Evolutionary conservation across 768 basidiomycete genomes (phyloP), one percentile per base, ranked within the genome.

Genomic region (Hypholoma sublateritium): DNA sequence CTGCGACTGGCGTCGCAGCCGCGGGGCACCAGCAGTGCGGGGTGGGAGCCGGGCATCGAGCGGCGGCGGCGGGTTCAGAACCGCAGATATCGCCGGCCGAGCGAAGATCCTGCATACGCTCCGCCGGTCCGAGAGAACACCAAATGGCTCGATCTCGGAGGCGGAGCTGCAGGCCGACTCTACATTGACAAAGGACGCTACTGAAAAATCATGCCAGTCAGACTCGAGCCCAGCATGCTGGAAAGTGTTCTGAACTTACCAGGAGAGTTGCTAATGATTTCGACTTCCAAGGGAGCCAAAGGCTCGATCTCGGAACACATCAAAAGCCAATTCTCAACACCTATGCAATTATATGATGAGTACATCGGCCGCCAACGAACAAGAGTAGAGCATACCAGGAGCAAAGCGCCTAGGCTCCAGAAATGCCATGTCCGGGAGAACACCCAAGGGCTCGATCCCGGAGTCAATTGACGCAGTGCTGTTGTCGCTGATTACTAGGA

Each of bases 271-370:
- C 5, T 14, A 13, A 41, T 17, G 39, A 41, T 17, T 41, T 41
- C 39, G 5, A 41, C 17, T 14, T 41, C 39, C 39, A 41, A 13
- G 17, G 39, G 39, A 17, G 39, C 51, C 56, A n/a, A 25, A 35
- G 59, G 59, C 55, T 57, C 56, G 53, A 60, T 53, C 46, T 50
- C 50, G 35, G 54, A 45, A 12, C 42, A 19, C 12, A 21, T 24
- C 36, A 22, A 39, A 16, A 41, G 39, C 39, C 39, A 41, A 41
- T 41, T 41, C 39, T 41, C 39, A 41, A 41, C 39, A 41, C 39
- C 39, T 41, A 17, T 13, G n/a, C 4, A 39, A 39, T 3, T 4
- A 41, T 7, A 17, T 17, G 6, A 13, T 41, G 39, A 41, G 12
- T 32, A 5, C 9, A 41, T 41, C 5, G 39, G 6, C 17, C 13